Base-by-base conservation (phyloP, 805 yeast species). In the Myxozyma mucilagina region DNA sequence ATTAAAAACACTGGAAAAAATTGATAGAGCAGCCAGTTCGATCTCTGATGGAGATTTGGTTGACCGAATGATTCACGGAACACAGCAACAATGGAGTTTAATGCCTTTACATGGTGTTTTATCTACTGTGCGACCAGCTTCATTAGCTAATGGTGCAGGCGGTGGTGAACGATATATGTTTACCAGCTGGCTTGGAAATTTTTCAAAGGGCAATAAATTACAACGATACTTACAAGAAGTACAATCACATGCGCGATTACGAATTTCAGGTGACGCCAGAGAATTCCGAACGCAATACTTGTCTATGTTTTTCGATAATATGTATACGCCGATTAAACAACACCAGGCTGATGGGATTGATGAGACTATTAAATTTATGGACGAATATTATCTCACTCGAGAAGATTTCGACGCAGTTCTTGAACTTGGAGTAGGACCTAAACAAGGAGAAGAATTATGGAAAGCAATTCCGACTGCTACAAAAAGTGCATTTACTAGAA, bases 351-450 rank as follows among this genome's bases (percentile, higher is more conserved):
- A 79, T 1, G 53, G 45, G 6, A 82, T 93, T 36, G 77, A 78
- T 0, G 82, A 80, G 1, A 87, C 88, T 2, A 84, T 94, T 52
- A 77, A 79, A n/a, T 69, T 83, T 1, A 81, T 94, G 88, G 99
- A 94, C 74, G 79, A 84, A 39, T 94, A 94, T 73, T 94, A 84
- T 70, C 73, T 94, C 42, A 88, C 96, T 7, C 87, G 84, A 69
- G 96, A 92, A 60, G 98, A 94, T 73, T 93, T 96, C 92, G 98
- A 93, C 70, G 81, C 81, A 24, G 76, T 94, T 10, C 79, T 90
- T 82, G 97, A 92, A 64, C 83, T 92, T 63, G 87, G 90, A 16
- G 86, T 91, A 11, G 96, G 96, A 0, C 70, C 73, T 7, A 72
- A 73, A 36, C 70, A 68, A 34, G 76, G 78, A 36, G 80, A 79